Evolutionary conservation across 495 filamentous ascomycete genomes (phyloP).

Genomic region (Penicillium ochrochloron): DNA sequence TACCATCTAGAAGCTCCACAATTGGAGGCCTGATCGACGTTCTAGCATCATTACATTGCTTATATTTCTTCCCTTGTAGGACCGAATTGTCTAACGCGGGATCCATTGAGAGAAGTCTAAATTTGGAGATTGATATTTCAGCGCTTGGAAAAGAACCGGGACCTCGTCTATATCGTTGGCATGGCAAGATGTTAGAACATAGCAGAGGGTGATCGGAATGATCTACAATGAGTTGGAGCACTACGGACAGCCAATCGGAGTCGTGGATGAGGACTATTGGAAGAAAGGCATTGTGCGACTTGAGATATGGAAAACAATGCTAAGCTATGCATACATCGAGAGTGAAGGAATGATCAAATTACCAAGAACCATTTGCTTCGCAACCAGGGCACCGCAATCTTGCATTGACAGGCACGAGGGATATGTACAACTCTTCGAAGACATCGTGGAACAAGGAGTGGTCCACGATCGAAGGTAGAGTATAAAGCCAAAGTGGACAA

Average conservation of each 20-base stretch:
- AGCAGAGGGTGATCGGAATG: too few species aligned
- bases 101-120: too few species aligned
- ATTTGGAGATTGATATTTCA: too few species aligned
- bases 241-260: too few species aligned
- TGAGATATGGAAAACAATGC: not conserved
- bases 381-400: conserved; percentile 10
- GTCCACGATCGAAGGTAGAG: conserved; percentile 8
- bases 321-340: not conserved
- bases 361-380: not conserved
- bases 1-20: not conserved
- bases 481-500: conserved; percentile 5
- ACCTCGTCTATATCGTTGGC: too few species aligned
- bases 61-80: not conserved
- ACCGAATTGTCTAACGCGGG: too few species aligned
- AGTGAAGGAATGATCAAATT: not conserved
- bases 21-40: not conserved
- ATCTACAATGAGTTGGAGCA: too few species aligned
- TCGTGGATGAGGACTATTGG: not conserved
- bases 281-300: not conserved
- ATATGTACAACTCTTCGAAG: conserved; percentile 26
- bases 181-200: too few species aligned
- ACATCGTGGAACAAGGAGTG: conserved; percentile 4
- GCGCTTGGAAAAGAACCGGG: too few species aligned
- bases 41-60: not conserved
- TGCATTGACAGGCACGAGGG: conserved; percentile 19